Evolutionary conservation across 371 early-diverging fungal species (phyloP).

Genomic region (Massospora cicadina): DNA sequence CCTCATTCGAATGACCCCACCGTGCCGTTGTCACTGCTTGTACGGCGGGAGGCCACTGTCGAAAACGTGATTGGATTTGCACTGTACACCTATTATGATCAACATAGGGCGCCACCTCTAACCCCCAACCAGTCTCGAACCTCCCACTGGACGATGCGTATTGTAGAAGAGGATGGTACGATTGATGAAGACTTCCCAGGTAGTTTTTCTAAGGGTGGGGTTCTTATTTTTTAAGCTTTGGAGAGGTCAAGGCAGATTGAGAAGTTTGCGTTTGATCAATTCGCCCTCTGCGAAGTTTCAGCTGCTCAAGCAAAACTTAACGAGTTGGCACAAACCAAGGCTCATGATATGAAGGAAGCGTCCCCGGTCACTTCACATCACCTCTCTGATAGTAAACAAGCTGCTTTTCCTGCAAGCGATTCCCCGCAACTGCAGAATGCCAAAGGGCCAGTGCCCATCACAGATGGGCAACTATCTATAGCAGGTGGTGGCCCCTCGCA

Average conservation of each 20-base stretch:
- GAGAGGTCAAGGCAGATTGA: constrained; percentile 72
- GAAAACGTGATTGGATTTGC: constrained; percentile 83
- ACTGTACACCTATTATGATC: constrained; percentile 60
- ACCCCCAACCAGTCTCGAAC: constrained; percentile 41
- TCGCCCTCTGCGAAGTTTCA: constrained; percentile 70
- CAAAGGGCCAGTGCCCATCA: constrained; percentile 5
- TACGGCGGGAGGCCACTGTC: constrained; percentile 65
- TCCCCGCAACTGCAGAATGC: constrained; percentile 1
- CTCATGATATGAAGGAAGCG: not conserved
- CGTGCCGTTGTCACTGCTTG: constrained; percentile 44
- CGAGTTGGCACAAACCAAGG: not conserved
- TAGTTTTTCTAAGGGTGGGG: constrained; percentile 16
- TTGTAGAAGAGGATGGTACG: constrained; percentile 87
- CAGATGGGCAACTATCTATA: constrained; percentile 3
- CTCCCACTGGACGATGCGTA: constrained; percentile 67
- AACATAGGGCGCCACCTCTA: constrained; percentile 37
- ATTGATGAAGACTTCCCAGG: constrained; percentile 93
- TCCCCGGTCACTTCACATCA: not conserved
- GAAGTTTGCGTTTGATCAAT: constrained; percentile 72
- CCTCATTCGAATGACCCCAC: constrained; percentile 27
- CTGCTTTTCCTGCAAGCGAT: constrained; percentile 1
- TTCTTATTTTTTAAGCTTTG: constrained; percentile 30
- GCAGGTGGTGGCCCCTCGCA: constrained; percentile 20
- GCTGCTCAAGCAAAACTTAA: constrained; percentile 41
- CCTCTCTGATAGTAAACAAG: constrained; percentile 1